phyloP scores from a whole-genome alignment of 1,139 yeast genomes.

The Lodderomyces oxycetoniae region DNA sequence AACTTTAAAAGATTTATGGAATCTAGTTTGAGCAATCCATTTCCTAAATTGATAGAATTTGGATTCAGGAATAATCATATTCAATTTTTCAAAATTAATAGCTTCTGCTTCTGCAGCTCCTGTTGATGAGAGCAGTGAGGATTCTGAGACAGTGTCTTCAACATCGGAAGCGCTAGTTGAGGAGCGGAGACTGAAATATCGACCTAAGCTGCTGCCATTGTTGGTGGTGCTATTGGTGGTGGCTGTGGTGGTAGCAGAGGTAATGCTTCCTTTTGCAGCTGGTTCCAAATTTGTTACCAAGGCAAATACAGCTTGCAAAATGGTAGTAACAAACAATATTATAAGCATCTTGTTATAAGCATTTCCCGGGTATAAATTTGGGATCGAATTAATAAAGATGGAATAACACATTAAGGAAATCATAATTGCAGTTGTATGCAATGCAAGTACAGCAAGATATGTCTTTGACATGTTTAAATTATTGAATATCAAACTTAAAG shows the following conservation, averaged over 20 bases:
- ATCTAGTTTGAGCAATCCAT: constrained; percentile 10
- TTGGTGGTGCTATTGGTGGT: neutral
- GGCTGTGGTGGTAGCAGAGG: neutral
- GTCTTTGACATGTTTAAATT: constrained; percentile 48
- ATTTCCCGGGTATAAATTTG: constrained; percentile 68
- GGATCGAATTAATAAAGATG: constrained; percentile 57
- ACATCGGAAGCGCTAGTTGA: constrained; percentile 8
- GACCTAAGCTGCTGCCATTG: neutral
- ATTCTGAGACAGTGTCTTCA: constrained; percentile 9
- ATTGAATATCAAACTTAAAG: constrained; percentile 63
- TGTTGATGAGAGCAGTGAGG: constrained; percentile 17
- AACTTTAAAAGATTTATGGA: constrained; percentile 10
- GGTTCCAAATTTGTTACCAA: constrained; percentile 12
- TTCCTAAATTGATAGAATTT: constrained; percentile 10
- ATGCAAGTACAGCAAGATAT: constrained; percentile 53
- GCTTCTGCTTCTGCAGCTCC: too few species aligned
- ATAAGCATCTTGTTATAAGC: constrained; percentile 65
- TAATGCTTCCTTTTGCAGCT: neutral
- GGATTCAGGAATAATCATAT: constrained; percentile 1
- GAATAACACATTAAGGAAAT: constrained; percentile 55
- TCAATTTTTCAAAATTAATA: constrained; percentile 9
- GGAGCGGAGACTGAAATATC: constrained; percentile 19
- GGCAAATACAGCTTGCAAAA: constrained; percentile 54
- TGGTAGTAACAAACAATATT: constrained; percentile 49
- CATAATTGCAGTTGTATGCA: constrained; percentile 44